phyloP scores from a whole-genome alignment of 495 filamentous ascomycete genomes.

The Xylaria longipes region DNA sequence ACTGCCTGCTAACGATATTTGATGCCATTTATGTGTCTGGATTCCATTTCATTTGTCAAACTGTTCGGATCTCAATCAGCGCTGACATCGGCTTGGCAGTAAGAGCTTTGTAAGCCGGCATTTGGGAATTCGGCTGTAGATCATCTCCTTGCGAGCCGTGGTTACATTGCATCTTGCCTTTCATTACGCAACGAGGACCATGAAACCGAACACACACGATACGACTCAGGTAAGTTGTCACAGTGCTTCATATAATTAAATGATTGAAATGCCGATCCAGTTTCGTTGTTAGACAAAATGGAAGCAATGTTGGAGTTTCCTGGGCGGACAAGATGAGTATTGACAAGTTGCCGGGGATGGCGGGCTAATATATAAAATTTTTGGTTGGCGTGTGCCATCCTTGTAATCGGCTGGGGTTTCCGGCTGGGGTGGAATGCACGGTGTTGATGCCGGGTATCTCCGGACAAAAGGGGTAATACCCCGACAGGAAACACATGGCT shows the following conservation, averaged over 20 bases:
- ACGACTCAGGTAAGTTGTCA: background rate
- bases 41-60: background rate
- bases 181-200: background rate
- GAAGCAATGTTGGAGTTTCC: background rate
- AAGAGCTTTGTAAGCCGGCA: slow-evolving; percentile 23
- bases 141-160: slow-evolving; percentile 2
- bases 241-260: background rate
- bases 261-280: background rate
- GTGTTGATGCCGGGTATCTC: background rate
- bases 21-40: background rate
- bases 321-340: background rate
- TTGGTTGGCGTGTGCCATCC: background rate
- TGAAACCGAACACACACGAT: background rate
- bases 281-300: background rate
- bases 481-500: background rate
- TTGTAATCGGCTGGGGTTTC: background rate
- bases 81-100: background rate
- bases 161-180: background rate
- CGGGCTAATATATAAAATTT: background rate
- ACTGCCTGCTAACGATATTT: background rate
- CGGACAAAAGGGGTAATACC: background rate
- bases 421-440: background rate
- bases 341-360: background rate
- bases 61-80: background rate
- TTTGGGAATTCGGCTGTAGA: background rate